Base-by-base conservation (phyloP, 2,329 filamentous ascomycete genomes). In the Fusarium sp. region DNA sequence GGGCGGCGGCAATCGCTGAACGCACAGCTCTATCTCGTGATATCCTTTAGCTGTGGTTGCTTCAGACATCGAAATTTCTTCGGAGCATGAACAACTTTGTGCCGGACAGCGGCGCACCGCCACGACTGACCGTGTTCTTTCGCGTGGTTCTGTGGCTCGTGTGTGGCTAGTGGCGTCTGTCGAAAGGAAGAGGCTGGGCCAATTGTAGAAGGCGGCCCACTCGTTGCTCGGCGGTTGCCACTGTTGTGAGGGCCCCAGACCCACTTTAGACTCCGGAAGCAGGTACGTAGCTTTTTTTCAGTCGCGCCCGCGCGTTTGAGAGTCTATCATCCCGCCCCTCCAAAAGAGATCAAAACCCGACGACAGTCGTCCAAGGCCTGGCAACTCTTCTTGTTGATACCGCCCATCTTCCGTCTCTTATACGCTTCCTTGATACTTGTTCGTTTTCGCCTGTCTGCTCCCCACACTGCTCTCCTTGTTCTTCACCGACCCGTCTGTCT, bases 171-270 rank as follows among this genome's bases (percentile, higher is more conserved):
- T 34, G 31, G 31, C 31, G 31, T 34, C 12, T 34, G 8, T 34
- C 31, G 31, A 34, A 34, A 9, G 31, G 9, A 55, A 56, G 67
- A 51, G 65, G 68, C 56, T 71, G 63, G 66, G 41, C 86, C 85
- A 88, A 87, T 34, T 34, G 31, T 12, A 34, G 5, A 3, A 34
- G 12, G 31, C 31, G 12, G 31, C 31, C 31, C 31, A 34, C 31
- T 34, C 31, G 89, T 91, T 91, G 88, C 87, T 73, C 79, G 72
- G 86, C 79, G 76, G 87, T 89, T 88, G 31, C 31, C 31, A 34
- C 31, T 34, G 31, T 34, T 34, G 31, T 34, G 31, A 34, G 30
- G 65, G 51, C 36, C 51, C 9, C 13, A 44, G 58, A 18, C 39
- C 65, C 65, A 53, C 55, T 61, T 55, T 31, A 46, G 54, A 18